Percentiles rank a stretch among this genome's conserved stretches.
Evolutionary conservation across 805 yeast species (phyloP).

Genomic region (Ogataea methylovora): DNA sequence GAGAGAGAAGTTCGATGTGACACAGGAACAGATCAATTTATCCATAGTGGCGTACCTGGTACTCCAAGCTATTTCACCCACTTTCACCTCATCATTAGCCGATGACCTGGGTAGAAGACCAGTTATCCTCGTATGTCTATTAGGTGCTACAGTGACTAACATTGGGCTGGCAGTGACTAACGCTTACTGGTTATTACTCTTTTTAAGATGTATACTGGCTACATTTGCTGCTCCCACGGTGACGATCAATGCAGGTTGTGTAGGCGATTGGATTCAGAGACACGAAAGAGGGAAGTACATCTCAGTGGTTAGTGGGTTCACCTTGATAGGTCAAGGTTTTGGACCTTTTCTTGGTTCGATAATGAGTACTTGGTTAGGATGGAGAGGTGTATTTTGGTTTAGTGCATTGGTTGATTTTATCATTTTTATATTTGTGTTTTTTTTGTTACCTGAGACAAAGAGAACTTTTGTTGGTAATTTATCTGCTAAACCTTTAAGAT

Average conservation of each 20-base stretch:
- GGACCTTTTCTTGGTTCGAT: constrained; percentile 67
- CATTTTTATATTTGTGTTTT: constrained; percentile 24
- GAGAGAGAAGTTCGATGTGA: constrained; percentile 43
- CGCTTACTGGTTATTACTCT: constrained; percentile 52
- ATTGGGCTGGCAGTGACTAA: constrained; percentile 57
- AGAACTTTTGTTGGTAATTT: constrained; percentile 72
- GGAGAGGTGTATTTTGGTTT: constrained; percentile 81
- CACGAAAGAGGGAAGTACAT: constrained; percentile 63
- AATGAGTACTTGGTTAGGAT: constrained; percentile 45
- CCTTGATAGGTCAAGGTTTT: constrained; percentile 66
- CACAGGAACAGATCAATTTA: constrained; percentile 53
- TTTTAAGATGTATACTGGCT: constrained; percentile 70
- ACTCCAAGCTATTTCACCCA: constrained; percentile 73
- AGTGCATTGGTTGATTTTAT: constrained; percentile 56
- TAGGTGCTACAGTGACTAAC: constrained; percentile 52
- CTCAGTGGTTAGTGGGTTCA: constrained; percentile 58
- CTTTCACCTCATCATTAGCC: constrained; percentile 58
- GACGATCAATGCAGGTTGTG: constrained; percentile 60
- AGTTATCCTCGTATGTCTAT: constrained; percentile 44
- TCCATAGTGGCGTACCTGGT: constrained; percentile 72
- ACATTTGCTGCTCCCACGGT: constrained; percentile 71
- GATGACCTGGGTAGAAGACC: constrained; percentile 73
- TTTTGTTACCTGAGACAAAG: constrained; percentile 67
- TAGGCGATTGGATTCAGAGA: constrained; percentile 66
- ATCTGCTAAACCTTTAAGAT: constrained; percentile 41